A percentile compares a stretch with the other conserved stretches of the same genome.
Conservation (phyloP, 257 asterid species). For the Primulina eburnea region DNA sequence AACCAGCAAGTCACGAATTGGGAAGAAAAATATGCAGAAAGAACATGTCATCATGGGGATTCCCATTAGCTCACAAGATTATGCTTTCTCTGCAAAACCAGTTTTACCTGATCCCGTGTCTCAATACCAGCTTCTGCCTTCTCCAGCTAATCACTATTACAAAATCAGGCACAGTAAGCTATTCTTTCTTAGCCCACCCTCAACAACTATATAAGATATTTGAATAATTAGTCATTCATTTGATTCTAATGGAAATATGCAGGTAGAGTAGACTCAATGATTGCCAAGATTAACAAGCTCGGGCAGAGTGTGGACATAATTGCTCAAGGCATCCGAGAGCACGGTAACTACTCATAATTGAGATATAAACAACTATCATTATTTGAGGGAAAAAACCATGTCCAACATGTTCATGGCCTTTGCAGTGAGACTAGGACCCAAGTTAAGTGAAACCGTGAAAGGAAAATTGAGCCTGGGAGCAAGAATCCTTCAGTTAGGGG, state of each 20-base stretch:
- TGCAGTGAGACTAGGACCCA: conserved; percentile 32
- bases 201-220: not conserved
- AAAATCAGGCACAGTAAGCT: conserved; percentile 9
- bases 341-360: conserved; percentile 17
- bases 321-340: conserved; percentile 31
- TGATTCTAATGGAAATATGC: conserved; percentile 11
- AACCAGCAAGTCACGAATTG: not conserved
- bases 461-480: conserved; percentile 36
- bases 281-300: conserved; percentile 20
- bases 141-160: not conserved
- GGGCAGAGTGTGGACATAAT: conserved; percentile 26
- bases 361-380: not conserved
- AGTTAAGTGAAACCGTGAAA: conserved; percentile 28
- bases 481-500: conserved; percentile 24
- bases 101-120: not conserved
- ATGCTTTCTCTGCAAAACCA: conserved; percentile 4
- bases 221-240: not conserved
- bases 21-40: not conserved
- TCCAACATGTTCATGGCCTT: not conserved
- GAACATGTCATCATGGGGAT: not conserved
- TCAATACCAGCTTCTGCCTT: conserved; percentile 1
- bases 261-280: conserved; percentile 23
- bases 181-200: not conserved
- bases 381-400: not conserved
- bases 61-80: conserved; percentile 3